Conservation (phyloP, 2,329 filamentous ascomycete genomes). For the Biscogniauxia mediterranea region DNA sequence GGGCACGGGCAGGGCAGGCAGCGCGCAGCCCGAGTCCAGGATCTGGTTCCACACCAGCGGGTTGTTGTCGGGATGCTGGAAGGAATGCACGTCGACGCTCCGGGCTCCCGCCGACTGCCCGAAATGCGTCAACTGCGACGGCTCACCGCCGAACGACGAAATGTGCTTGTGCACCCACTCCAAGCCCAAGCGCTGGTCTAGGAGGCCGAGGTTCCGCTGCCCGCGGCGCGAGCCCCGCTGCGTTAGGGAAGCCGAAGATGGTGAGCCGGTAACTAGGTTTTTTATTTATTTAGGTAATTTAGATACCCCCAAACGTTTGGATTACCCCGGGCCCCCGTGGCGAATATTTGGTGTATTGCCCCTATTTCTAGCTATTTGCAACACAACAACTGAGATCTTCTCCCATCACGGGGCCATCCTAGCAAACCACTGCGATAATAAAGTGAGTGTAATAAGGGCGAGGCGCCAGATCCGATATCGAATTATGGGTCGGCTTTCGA, state of each 20-base stretch:
- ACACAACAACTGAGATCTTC: too few species aligned
- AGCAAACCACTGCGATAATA: too few species aligned
- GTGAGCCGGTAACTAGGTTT: constrained; percentile 37
- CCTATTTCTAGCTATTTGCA: too few species aligned
- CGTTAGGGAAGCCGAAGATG: constrained; percentile 35
- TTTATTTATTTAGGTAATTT: not conserved
- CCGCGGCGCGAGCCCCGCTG: constrained; percentile 21
- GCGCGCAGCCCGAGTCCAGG: constrained; percentile 40
- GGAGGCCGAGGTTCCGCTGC: constrained; percentile 46
- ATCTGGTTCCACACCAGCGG: constrained; percentile 43
- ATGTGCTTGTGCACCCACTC: constrained; percentile 52
- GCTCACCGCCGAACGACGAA: constrained; percentile 46
- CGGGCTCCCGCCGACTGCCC: constrained; percentile 47
- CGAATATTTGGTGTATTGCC: too few species aligned
- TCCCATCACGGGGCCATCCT: too few species aligned
- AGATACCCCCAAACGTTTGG: too few species aligned
- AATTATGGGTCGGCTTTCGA: too few species aligned
- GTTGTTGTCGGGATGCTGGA: constrained; percentile 44
- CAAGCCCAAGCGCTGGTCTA: constrained; percentile 49
- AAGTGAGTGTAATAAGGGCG: too few species aligned
- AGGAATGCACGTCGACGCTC: constrained; percentile 41
- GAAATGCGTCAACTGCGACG: constrained; percentile 41
- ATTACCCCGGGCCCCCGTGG: too few species aligned
- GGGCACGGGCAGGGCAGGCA: constrained; percentile 26
- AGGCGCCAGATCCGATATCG: too few species aligned